Conservation (phyloP, 108 stramenopile species). For the Fistulifera solaris region DNA sequence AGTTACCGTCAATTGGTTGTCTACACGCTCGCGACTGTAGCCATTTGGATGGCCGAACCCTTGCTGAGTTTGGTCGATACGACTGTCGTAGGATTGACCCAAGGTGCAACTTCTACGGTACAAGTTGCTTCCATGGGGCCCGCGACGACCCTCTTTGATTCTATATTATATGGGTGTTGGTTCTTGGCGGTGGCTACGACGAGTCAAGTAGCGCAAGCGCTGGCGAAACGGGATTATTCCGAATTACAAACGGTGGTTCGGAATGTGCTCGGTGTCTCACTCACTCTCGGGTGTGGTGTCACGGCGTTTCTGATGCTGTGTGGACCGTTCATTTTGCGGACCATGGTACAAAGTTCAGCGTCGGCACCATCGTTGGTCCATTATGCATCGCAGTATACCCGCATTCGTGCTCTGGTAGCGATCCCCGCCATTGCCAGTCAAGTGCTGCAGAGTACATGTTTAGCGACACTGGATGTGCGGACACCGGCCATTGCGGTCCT, state of each 20-base stretch:
- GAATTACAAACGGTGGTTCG: conserved; percentile 37
- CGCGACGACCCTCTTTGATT: conserved; percentile 85
- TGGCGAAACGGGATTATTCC: conserved; percentile 4
- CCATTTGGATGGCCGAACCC: conserved; percentile 87
- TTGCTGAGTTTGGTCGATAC: conserved; percentile 90
- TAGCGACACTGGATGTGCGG: conserved; percentile 59
- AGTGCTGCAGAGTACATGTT: conserved; percentile 67
- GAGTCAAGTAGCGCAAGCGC: conserved; percentile 56
- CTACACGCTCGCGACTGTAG: conserved; percentile 61
- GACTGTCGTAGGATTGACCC: conserved; percentile 66
- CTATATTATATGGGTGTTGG: conserved; percentile 63
- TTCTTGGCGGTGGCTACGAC: conserved; percentile 92
- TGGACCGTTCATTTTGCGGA: conserved; percentile 35
- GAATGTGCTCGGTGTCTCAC: conserved; percentile 59
- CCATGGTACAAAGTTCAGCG: conserved; percentile 40
- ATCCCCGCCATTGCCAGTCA: conserved; percentile 60
- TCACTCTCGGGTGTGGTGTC: conserved; percentile 38
- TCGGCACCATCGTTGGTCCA: conserved; percentile 28
- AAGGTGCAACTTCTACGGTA: conserved; percentile 23
- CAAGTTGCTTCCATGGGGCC: conserved; percentile 92
- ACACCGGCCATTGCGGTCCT: conserved; percentile 77
- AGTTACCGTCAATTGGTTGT: conserved; percentile 45
- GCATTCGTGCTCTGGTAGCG: conserved; percentile 57
- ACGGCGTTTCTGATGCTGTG: conserved; percentile 23
- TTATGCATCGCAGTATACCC: conserved; percentile 53